Conservation (phyloP, 495 filamentous ascomycete species). For the Penicillium bovifimosum region DNA sequence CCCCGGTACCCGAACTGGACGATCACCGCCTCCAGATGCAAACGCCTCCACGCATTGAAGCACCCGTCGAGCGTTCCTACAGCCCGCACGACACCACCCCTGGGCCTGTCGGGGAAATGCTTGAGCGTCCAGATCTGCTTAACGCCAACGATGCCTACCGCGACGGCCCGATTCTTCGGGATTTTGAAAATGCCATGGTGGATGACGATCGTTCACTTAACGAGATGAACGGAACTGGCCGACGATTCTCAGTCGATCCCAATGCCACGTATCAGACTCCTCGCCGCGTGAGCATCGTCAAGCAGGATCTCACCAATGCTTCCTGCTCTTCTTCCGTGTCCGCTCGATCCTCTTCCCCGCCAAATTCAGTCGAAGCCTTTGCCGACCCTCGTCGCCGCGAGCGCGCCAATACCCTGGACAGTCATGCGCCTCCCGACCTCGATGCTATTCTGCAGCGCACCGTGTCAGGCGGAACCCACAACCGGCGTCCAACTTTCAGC, state of each 20-base stretch:
- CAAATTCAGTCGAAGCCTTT: slow-evolving; percentile 97
- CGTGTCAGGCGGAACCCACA: slow-evolving; percentile 61
- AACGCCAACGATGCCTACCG: slow-evolving; percentile 44
- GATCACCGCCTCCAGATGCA: slow-evolving; percentile 81
- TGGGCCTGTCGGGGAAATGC: slow-evolving; percentile 24
- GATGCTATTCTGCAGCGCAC: slow-evolving; percentile 65
- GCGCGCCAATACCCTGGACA: slow-evolving; percentile 58
- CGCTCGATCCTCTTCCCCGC: slow-evolving; percentile 72
- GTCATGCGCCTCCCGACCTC: slow-evolving; percentile 50
- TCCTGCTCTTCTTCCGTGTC: slow-evolving; percentile 53
- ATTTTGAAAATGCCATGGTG: slow-evolving; percentile 77
- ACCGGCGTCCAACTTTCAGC: slow-evolving; percentile 56
- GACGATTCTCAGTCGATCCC: slow-evolving; percentile 38
- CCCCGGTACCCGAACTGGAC: slow-evolving; percentile 83
- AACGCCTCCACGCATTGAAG: slow-evolving; percentile 59
- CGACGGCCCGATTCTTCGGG: slow-evolving; percentile 52
- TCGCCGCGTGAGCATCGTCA: slow-evolving; percentile 37
- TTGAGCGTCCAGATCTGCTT: slow-evolving; percentile 43
- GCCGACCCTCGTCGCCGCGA: slow-evolving; percentile 69
- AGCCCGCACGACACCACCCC: slow-evolving; percentile 37
- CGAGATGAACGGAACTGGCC: slow-evolving; percentile 38
- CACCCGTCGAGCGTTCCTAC: slow-evolving; percentile 29
- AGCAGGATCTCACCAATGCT: slow-evolving; percentile 38
- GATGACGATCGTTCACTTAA: slow-evolving; percentile 63
- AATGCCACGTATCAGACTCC: slow-evolving; percentile 32